Base-by-base conservation (phyloP, 2,329 filamentous ascomycete genomes). In the Macrophomina tecta region DNA sequence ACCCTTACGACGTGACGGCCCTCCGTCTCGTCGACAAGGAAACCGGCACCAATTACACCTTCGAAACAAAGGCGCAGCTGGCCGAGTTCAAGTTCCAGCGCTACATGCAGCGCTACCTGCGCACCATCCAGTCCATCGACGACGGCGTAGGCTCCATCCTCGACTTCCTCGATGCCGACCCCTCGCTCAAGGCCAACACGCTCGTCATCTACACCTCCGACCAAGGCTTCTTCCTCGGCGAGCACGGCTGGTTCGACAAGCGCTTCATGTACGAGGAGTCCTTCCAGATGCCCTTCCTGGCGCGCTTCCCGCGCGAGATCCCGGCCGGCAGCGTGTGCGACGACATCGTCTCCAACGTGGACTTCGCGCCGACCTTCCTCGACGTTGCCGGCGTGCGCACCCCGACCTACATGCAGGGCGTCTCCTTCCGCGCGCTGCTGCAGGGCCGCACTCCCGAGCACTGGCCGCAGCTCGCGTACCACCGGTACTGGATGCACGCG, bases 241-340 rank as follows among this genome's bases (percentile, higher is more conserved):
- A 86, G 67, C 85, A 86, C 68, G 84, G 84, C 64, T 86, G 84
- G 84, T 86, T 86, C 69, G 85, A 86, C 72, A 86, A 86, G 74
- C 81, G 84, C 3, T 86, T 86, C 72, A 86, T 86, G 81, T 86
- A 86, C 73, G 84, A 87, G 68, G 83, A 86, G 72, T 80, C 77
- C 14, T 86, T 86, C 74, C 84, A 86, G 73, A 86, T 86, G 84
- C 84, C 84, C 0, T 84, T 86, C 56, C 71, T 86, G 3, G 77
- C 84, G 8, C 79, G 81, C 0, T 84, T 83, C 55, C 84, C 84
- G 0, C 68, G 61, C 0, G 77, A 78, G 61, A 84, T 86, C 65
- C 51, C 64, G 1, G 66, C 80, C 0, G 77, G 78, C 0, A 75
- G 73, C 0, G 73, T 84, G 0, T 83, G 79, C 68, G 70, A 82